Evolutionary conservation across 164 flowering plant genomes (phyloP), one percentile per base, ranked within the genome.

Genomic region (Sextonia rubra): DNA sequence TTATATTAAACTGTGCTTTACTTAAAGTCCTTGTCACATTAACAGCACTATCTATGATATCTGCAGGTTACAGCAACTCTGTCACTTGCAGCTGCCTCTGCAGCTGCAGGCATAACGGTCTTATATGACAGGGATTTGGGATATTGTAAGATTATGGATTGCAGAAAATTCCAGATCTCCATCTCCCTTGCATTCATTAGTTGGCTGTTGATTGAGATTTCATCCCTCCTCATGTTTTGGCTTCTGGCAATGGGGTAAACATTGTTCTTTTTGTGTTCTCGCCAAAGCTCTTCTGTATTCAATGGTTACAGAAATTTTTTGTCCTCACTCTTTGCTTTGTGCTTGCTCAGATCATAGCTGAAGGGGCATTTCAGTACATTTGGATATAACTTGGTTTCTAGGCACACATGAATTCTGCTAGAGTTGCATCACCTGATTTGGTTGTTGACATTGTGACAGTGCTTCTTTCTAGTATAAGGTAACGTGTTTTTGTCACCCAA

Each of bases 221-320:
- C 97, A 29, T 85, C 91, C 66, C 83, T 88, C 44, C 83, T 89
- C 44, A 86, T 89, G 93, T 84, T 92, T 67, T 92, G 94, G 97
- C 76, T 89, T 77, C 72, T 89, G 63, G 90, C 92, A 5, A 37
- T 7, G 44, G 44, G 44, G 44, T 37, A 37, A 37, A 9, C 44
- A 37, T 37, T 37, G 44, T 37, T 37, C 44, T 5, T 37, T 8
- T 5, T 37, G 44, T 37, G 44, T 37, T 37, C 44, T 37, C 8
- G 44, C 44, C 44, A 37, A 37, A 37, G 44, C 44, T 37, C 8
- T 37, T 37, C 11, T 37, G 44, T 37, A 9, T 37, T 37, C 44
- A 37, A 37, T 37, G 44, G 44, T 37, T 37, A 37, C 44, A 37
- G 44, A 37, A 4, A 37, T 7, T 8, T 0, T 37, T 32, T 37